A percentile compares a stretch with the other conserved stretches of the same genome.
phyloP scores from a whole-genome alignment of 768 basidiomycete species.

The Phaffia tasmanica region DNA sequence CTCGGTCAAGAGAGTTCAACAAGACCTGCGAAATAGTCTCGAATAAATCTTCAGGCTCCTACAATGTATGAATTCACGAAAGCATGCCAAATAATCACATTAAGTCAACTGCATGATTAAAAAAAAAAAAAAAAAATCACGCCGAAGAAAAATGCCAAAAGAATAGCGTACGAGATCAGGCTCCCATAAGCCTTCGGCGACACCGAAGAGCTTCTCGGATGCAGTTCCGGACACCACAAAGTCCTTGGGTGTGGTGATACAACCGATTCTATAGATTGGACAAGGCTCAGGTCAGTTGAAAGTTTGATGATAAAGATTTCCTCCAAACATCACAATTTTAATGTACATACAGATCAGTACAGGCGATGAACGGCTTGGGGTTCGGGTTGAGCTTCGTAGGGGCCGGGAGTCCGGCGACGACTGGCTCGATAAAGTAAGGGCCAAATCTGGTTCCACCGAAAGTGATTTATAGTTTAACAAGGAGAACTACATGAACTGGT shows the following conservation, averaged over 20 bases:
- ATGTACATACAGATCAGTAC: constrained; percentile 50
- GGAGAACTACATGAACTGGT: background rate
- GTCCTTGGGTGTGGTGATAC: constrained; percentile 48
- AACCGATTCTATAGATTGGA: constrained; percentile 35
- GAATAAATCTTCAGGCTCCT: constrained; percentile 88
- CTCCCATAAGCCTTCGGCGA: constrained; percentile 97
- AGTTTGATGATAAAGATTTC: background rate
- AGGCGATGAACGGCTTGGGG: constrained; percentile 83
- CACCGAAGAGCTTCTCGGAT: constrained; percentile 82
- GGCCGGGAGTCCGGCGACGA: constrained; percentile 68
- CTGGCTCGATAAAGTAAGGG: constrained; percentile 92
- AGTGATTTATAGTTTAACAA: background rate
- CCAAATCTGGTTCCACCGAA: constrained; percentile 50
- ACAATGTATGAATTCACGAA: background rate
- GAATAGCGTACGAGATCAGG: constrained; percentile 55
- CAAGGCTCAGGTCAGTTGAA: background rate
- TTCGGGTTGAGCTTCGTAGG: constrained; percentile 44
- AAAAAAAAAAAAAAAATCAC: background rate
- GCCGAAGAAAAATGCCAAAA: background rate
- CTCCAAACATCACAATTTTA: too few relatives aligned
- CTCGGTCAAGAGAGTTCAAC: constrained; percentile 87
- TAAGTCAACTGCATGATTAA: background rate
- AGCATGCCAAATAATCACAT: background rate
- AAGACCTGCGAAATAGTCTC: constrained; percentile 96
- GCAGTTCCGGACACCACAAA: constrained; percentile 95